A percentile compares a stretch with the other conserved stretches of the same genome.
phyloP scores from a whole-genome alignment of 2,329 filamentous ascomycete species.

The Epichloe gansuensis region DNA sequence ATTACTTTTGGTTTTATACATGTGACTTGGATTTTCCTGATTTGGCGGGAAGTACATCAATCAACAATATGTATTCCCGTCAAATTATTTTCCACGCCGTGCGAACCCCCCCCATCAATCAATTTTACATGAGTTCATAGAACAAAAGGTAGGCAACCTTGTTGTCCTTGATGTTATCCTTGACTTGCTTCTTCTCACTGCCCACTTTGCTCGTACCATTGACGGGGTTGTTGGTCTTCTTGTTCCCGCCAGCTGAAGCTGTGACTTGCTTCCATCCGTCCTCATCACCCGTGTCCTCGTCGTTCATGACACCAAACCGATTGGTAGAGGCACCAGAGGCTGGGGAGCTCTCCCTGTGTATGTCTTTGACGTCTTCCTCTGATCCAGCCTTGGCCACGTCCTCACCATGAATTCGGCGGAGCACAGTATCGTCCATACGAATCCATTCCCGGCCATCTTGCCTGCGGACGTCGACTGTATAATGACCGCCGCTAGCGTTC shows the following conservation, averaged over 20 bases:
- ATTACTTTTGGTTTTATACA: not conserved
- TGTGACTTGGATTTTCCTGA: not conserved
- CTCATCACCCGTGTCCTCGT: conserved; percentile 54
- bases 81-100: too few species aligned
- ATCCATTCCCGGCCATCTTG: conserved; percentile 97
- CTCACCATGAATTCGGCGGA: conserved; percentile 71
- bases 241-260: conserved; percentile 47
- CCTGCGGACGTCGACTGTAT: conserved; percentile 90
- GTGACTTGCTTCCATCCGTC: conserved; percentile 75
- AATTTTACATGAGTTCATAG: conserved; percentile 60
- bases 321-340: conserved; percentile 42
- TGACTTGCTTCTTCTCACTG: conserved; percentile 43
- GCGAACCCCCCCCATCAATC: not conserved
- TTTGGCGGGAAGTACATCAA: not conserved
- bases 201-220: conserved; percentile 50
- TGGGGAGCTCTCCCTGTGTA: conserved; percentile 13
- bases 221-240: conserved; percentile 53
- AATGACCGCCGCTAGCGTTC: conserved; percentile 90
- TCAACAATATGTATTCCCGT: not conserved
- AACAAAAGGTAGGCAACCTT: conserved; percentile 96
- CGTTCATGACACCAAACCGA: conserved; percentile 58
- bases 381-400: conserved; percentile 79
- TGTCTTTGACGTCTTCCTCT: conserved; percentile 60
- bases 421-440: conserved; percentile 83
- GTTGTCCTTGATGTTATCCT: conserved; percentile 69